Percentiles rank a stretch among this genome's conserved stretches.
phyloP scores from a whole-genome alignment of 495 filamentous ascomycete species.

The Xylaria flabelliformis region DNA sequence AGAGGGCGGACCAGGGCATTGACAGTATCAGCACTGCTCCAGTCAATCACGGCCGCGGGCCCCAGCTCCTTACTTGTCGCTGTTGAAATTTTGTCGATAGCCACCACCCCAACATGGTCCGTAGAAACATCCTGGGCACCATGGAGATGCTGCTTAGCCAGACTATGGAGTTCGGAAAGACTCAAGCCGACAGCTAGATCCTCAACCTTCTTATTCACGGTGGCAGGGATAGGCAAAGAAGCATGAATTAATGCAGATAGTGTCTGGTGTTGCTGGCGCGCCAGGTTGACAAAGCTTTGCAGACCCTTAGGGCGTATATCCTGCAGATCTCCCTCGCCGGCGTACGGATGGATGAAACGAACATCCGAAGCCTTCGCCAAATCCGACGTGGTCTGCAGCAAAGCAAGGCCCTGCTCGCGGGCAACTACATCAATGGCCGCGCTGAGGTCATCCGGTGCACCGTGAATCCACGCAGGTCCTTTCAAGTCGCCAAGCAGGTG shows the following conservation, averaged over 20 bases:
- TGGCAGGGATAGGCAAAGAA: neutral
- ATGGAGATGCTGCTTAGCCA: neutral
- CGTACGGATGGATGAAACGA: neutral
- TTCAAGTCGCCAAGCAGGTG: neutral
- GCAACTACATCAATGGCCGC: neutral
- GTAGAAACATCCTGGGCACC: neutral
- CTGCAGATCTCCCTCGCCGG: neutral
- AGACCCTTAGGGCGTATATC: neutral
- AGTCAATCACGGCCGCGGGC: constrained; percentile 24
- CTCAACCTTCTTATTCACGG: neutral
- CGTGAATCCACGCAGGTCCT: neutral
- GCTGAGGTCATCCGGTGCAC: neutral
- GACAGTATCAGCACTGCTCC: constrained; percentile 14
- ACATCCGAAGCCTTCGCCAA: neutral
- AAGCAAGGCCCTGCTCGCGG: neutral
- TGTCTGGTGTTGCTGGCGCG: neutral
- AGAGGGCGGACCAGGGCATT: neutral
- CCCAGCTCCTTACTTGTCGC: neutral
- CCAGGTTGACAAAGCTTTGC: neutral
- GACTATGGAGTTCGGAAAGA: neutral
- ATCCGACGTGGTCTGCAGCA: neutral
- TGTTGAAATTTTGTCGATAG: neutral
- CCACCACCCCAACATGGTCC: neutral
- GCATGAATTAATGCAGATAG: neutral
- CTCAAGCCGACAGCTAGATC: neutral